Base-by-base conservation (phyloP, 768 basidiomycete genomes). In the Serendipita sp. region DNA sequence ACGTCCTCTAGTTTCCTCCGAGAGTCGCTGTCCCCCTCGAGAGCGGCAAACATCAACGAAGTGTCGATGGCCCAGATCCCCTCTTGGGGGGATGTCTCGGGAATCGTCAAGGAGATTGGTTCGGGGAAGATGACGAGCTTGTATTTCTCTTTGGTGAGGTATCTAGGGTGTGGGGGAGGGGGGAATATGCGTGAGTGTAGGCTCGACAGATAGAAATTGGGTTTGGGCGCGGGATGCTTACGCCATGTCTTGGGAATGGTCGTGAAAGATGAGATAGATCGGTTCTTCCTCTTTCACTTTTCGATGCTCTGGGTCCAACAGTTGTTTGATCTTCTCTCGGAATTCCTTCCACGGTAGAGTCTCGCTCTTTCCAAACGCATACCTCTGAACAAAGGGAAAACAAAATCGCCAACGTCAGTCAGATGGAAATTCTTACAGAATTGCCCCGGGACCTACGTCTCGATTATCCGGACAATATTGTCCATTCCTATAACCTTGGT, bases 261-360 rank as follows among this genome's bases (percentile, higher is more conserved):
- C 89, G 72, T 94, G 91, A 72, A 93, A 89, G 11, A 92, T 80
- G 47, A 92, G 78, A 71, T 84, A 89, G 16, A 91, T 73, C 0
- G 88, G 85, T 2, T 86, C 86, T 7, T 41, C 13, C 38, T 41
- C 38, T 13, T 41, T 41, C 28, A 74, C 68, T 15, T 71, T 66
- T 11, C 71, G 67, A 62, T 81, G 72, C 2, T 72, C 66, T 1
- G 72, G 68, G 60, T 52, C 63, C 3, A 88, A 60, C 38, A 88
- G 72, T 3, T 74, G 70, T 65, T 72, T 74, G 66, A 91, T 79
- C 56, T 76, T 79, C 15, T 72, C 65, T 69, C 81, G 83, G 72
- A 91, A 80, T 3, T 71, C 72, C 1, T 74, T 69, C 71, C 77
- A 80, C 54, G 77, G 76, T 63, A 89, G 72, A 10, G 76, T 74